These are phyloP conservation scores for Trametes maxima DNA, from an alignment of 768 basidiomycete species.

Conservation along the genomic window DNA sequence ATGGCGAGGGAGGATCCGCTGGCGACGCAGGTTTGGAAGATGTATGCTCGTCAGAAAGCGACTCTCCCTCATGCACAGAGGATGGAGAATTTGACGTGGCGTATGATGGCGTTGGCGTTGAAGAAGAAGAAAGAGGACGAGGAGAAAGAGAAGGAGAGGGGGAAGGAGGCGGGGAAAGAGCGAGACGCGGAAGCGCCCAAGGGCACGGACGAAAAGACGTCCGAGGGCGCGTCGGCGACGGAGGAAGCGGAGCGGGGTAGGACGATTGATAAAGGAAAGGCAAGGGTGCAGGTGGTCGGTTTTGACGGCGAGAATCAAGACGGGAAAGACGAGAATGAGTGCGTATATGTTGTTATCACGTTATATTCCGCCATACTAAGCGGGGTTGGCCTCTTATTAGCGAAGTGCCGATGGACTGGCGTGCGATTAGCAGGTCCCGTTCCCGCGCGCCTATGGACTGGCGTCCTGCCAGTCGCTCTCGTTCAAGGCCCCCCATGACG, in stretches of 20 bases:
- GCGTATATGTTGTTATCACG: conserved; percentile 40
- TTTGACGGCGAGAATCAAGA: conserved; percentile 81
- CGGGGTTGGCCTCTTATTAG: conserved; percentile 22
- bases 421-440: conserved; percentile 86
- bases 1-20: conserved; percentile 86
- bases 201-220: conserved; percentile 5
- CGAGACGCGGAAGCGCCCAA: conserved; percentile 18
- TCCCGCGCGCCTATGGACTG: conserved; percentile 93
- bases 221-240: conserved; percentile 20
- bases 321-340: conserved; percentile 74
- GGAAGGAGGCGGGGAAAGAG: conserved; percentile 23
- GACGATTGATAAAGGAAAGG: conserved; percentile 79
- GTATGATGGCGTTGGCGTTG: conserved; percentile 96
- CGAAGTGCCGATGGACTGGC: conserved; percentile 85
- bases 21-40: conserved; percentile 96
- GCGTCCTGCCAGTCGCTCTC: conserved; percentile 76
- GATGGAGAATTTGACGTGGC: conserved; percentile 98
- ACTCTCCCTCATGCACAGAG: conserved; percentile 87
- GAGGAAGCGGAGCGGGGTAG: conserved; percentile 63
- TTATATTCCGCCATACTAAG: conserved; percentile 27
- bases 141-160: conserved; percentile 36
- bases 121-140: conserved; percentile 86
- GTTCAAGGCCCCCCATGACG: conserved; percentile 71
- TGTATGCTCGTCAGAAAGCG: conserved; percentile 92
- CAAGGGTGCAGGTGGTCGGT: conserved; percentile 74